phyloP scores from a whole-genome alignment of 108 stramenopile genomes.

The Bacterosira constricta region DNA sequence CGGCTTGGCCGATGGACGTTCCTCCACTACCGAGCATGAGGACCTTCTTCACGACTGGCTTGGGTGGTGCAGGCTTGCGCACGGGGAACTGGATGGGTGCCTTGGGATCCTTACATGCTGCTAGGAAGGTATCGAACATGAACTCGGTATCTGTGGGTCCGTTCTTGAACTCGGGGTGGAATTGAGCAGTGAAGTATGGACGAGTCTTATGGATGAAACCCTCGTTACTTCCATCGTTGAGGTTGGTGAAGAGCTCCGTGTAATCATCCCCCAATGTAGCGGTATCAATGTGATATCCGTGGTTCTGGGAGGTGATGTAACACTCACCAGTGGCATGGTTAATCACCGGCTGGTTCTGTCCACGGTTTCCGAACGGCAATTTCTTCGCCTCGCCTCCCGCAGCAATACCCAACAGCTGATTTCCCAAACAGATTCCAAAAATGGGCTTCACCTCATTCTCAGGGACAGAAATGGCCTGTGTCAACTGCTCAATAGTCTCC shows the following conservation, averaged over 20 bases:
- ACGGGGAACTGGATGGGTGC: slow-evolving; percentile 77
- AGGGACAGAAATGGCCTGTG: slow-evolving; percentile 72
- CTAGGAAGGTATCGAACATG: slow-evolving; percentile 97
- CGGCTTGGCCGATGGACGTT: slow-evolving; percentile 98
- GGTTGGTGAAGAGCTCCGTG: slow-evolving; percentile 95
- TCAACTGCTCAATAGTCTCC: slow-evolving; percentile 80
- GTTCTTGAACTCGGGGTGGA: slow-evolving; percentile 96
- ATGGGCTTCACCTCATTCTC: slow-evolving; percentile 92
- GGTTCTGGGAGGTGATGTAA: slow-evolving; percentile 99
- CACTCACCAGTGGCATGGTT: slow-evolving; percentile 94
- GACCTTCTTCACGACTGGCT: slow-evolving; percentile 89
- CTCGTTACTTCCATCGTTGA: slow-evolving; percentile 98
- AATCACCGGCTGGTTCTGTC: slow-evolving; percentile 97
- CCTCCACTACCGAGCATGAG: slow-evolving; percentile 97
- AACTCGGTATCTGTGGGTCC: slow-evolving; percentile 98
- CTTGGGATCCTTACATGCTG: slow-evolving; percentile 67
- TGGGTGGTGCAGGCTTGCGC: slow-evolving; percentile 62
- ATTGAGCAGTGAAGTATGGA: slow-evolving; percentile 98
- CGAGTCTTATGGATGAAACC: slow-evolving; percentile 94
- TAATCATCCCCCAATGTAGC: slow-evolving; percentile 84
- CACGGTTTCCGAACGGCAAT: slow-evolving; percentile 98
- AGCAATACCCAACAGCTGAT: slow-evolving; percentile 95
- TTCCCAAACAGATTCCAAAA: slow-evolving; percentile 98
- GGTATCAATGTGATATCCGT: slow-evolving; percentile 93
- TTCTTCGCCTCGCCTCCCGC: slow-evolving; percentile 92